Base-by-base conservation (phyloP, 257 asterid species). In the Mitragyna speciosa region DNA sequence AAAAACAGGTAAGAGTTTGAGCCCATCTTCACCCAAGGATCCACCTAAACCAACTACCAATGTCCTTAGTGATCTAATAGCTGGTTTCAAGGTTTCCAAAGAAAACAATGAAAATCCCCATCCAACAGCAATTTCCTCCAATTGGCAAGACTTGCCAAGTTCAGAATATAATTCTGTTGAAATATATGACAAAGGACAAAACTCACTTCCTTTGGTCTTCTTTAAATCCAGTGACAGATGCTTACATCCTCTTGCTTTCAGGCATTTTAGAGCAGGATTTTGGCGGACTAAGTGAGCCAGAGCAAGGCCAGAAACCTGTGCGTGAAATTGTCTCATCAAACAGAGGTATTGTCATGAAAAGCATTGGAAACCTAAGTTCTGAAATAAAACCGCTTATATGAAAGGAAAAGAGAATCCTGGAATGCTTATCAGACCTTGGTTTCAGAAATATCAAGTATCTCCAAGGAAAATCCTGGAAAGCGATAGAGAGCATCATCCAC, bases 101-200 rank as follows among this genome's bases (percentile, higher is more conserved):
- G 91, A 88, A 82, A 83, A 85, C 84, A 75, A 88, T 0, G 96
- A 91, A 84, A 90, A 90, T 84, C 97, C 97, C 98, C 98, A 94
- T 84, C 98, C 98, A 87, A 94, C 71, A 70, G 87, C 89, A 78
- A 92, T 79, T 86, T 92, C 97, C 85, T 88, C 93, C 88, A 94
- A 76, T 75, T 88, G 87, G 87, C 94, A 86, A 75, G 85, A 79
- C 75, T 83, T 88, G 73, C 90, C 94, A 67, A 94, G 87, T 83
- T 86, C 86, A 64, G 82, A 76, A 84, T 83, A 90, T 66, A 88
- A 74, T 51, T 83, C 92, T 74, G 79, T 83, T 45, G 88, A 85
- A 75, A 54, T 56, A 84, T 61, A 67, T 48, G 85, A 77, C 58
- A 79, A 71, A 75, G 47, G 68, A 66, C 81, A 72, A 82, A 72